Evolutionary conservation across 2,329 filamentous ascomycete species (phyloP), one percentile per base, ranked within the genome.

Genomic region (Ceratocystis harringtonii): DNA sequence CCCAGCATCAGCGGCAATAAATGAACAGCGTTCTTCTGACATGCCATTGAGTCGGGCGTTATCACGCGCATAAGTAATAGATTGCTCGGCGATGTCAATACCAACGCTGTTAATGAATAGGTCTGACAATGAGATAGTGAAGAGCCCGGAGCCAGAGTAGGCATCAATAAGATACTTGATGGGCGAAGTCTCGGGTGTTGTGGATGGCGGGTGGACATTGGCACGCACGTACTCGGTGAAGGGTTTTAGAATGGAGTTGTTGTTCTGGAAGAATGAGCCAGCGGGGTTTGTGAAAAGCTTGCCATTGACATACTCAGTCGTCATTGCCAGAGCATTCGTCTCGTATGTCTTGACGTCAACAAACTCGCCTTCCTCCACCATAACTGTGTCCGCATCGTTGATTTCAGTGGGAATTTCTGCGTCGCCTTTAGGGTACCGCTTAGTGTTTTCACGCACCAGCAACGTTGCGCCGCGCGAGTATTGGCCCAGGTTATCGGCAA

Each of bases 201-300:
- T 63, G 61, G 70, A 43, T 2, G 80, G 76, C 0, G 85, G 86
- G 1, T 92, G 79, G 71, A 92, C 88, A 74, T 88, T 83, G 45
- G 88, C 80, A 68, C 90, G 88, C 73, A 97, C 89, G 78, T 95
- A 96, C 69, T 84, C 81, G 15, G 91, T 95, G 76, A 97, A 95
- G 17, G 79, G 77, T 36, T 89, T 85, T 28, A 99, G 86, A 76
- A 99, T 97, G 65, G 91, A 95, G 79, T 97, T 97, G 82, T 99
- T 99, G 81, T 99, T 99, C 74, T 99, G 94, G 83, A 99, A 99
- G 79, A 99, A 99, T 63, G 90, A 85, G 67, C 92, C 92, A 10
- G 94, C 94, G 2, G 89, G 90, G 77, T 95, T 97, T 74, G 86
- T 86, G 77, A 99, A 96, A 72, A 86, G 79, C 78, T 88, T 94